Evolutionary conservation across 2,329 filamentous ascomycete species (phyloP).

Genomic region (Ramularia endophylla): DNA sequence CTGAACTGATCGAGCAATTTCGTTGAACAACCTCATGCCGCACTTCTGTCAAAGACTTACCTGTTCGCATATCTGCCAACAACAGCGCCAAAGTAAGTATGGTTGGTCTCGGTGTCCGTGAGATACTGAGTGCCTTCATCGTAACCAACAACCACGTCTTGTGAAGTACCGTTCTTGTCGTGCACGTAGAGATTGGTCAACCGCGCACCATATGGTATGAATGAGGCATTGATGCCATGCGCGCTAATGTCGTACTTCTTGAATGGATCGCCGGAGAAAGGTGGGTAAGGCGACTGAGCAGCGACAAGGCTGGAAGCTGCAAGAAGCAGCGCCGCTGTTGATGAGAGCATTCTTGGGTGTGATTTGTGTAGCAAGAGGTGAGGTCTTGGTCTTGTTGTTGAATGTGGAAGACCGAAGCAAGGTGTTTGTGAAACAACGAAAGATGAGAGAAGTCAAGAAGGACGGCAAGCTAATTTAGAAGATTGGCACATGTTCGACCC

Average conservation of each 20-base stretch:
- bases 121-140: slow-evolving; percentile 37
- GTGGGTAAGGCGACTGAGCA: slow-evolving; percentile 18
- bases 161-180: slow-evolving; percentile 30
- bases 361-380: slow-evolving; percentile 19
- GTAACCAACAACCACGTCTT: slow-evolving; percentile 47
- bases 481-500: too few species aligned
- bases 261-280: slow-evolving; percentile 21
- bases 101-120: slow-evolving; percentile 38
- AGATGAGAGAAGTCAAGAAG: too few species aligned
- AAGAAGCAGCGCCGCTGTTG: slow-evolving; percentile 16
- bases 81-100: slow-evolving; percentile 58
- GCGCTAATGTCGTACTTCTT: slow-evolving; percentile 17
- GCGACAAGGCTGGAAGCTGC: slow-evolving; percentile 16
- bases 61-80: slow-evolving; percentile 48
- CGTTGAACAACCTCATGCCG: too few species aligned
- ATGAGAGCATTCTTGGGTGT: slow-evolving; percentile 12
- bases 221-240: slow-evolving; percentile 19
- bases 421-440: neutral
- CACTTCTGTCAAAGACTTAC: too few species aligned
- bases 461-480: too few species aligned
- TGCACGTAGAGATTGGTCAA: slow-evolving; percentile 22
- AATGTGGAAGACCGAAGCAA: too few species aligned
- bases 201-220: slow-evolving; percentile 22
- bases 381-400: neutral
- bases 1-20: too few species aligned